Evolutionary conservation across 1,284 basidiomycete species (phyloP), one percentile per base, ranked within the genome.

Genomic region (Sporisorium sorghi): DNA sequence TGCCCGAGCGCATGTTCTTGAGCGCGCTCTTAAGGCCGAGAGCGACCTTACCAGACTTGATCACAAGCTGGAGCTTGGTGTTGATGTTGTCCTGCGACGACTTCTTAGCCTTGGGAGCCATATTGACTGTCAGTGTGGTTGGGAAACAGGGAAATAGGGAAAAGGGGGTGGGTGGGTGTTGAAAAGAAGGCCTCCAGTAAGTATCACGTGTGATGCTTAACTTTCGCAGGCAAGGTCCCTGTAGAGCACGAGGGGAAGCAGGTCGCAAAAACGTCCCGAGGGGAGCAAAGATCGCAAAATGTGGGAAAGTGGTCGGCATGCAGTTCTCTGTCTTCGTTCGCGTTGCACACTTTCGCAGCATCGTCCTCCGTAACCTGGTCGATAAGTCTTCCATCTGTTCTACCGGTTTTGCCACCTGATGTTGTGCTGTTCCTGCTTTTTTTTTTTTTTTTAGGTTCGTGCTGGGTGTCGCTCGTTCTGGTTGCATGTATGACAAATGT

Each of bases 1-100:
- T 97, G 86, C 97, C 96, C 82, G 88, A 92, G 85, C 97, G 92
- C 92, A 99, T 97, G 88, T 93, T 91, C 90, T 98, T 98, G 83
- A 99, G 89, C 58, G 96, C 93, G 66, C 77, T 79, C 77, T 83
- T 80, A 48, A 83, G 76, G 66, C 82, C 82, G 44, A 83, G 79
- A 17, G 77, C 66, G 37, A 83, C 82, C 77, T 84, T 84, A 65
- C 84, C 83, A 80, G 94, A 97, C 90, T 99, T 98, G 87, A 98
- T 95, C 85, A 97, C 95, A 83, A 99, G 93, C 76, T 94, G 92
- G 77, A 99, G 92, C 86, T 92, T 91, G 83, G 94, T 90, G 85
- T 95, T 90, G 88, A 99, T 97, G 85, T 92, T 94, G 89, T 98
- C 96, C 83, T 85, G 79, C 40, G 82, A 80, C 57, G 79, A 78